Evolutionary conservation across 2,329 filamentous ascomycete genomes (phyloP).

Genomic region (Arthrocladium fulminans): DNA sequence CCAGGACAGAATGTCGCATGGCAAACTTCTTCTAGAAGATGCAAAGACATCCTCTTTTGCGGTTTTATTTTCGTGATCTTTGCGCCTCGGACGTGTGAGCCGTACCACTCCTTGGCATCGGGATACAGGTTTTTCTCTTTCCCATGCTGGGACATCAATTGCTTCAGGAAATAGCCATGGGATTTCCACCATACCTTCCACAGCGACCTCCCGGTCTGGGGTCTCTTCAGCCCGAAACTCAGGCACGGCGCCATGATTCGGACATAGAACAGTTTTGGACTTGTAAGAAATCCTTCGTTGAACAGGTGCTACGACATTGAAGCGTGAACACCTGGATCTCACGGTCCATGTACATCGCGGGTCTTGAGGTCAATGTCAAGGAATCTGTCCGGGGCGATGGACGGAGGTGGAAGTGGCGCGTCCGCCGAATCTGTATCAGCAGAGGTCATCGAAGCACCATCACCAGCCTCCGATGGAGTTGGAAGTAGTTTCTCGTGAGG

Average conservation of each 20-base stretch:
- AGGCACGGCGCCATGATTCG: slow-evolving; percentile 83
- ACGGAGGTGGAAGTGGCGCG: slow-evolving; percentile 62
- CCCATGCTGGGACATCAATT: slow-evolving; percentile 67
- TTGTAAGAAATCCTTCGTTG: slow-evolving; percentile 71
- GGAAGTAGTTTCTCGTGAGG: slow-evolving; percentile 16
- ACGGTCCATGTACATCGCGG: no score
- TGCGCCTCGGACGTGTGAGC: slow-evolving; percentile 55
- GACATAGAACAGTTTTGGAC: slow-evolving; percentile 82
- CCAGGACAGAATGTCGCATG: slow-evolving; percentile 77
- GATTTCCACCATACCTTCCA: slow-evolving; percentile 82
- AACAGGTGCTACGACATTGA: slow-evolving; percentile 83
- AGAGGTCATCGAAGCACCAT: slow-evolving; percentile 14
- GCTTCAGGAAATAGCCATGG: slow-evolving; percentile 61
- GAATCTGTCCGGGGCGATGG: slow-evolving; percentile 49
- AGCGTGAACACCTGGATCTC: slow-evolving; percentile 89
- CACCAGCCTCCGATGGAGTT: slow-evolving; percentile 20
- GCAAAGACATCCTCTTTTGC: slow-evolving; percentile 55
- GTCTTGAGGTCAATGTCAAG: slow-evolving; percentile 71
- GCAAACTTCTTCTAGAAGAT: slow-evolving; percentile 57
- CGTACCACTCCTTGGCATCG: slow-evolving; percentile 76
- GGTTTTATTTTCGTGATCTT: slow-evolving; percentile 60
- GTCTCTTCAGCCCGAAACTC: slow-evolving; percentile 62
- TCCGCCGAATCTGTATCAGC: slow-evolving; percentile 21
- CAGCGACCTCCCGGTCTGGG: slow-evolving; percentile 68
- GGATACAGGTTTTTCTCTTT: slow-evolving; percentile 81